These are phyloP conservation scores for Plantago major DNA, from an alignment of 257 asterid species.

Conservation along the genomic window DNA sequence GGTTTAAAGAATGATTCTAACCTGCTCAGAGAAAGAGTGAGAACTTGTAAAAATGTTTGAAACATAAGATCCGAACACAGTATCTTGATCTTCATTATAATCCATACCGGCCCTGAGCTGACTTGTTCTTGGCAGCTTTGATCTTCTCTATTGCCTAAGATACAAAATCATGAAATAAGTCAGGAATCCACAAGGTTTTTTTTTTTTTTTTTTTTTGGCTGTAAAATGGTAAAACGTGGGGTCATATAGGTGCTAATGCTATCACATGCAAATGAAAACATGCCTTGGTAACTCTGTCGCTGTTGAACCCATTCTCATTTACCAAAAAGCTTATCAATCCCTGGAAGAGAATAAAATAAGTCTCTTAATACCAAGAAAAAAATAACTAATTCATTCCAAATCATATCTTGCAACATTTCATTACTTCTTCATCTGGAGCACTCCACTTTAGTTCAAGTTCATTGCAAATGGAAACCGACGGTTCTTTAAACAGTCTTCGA, in stretches of 20 bases:
- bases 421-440: constrained; percentile 95
- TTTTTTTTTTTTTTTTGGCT: too few species aligned
- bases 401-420: background rate
- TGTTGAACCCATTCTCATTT: constrained; percentile 88
- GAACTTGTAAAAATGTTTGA: constrained; percentile 6
- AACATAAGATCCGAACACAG: background rate
- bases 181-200: background rate
- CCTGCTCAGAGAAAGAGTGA: constrained; percentile 41
- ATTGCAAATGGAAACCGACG: constrained; percentile 56
- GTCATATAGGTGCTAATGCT: too few species aligned
- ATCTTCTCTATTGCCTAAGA: constrained; percentile 88
- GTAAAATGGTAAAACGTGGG: too few species aligned
- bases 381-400: too few species aligned
- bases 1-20: constrained; percentile 95
- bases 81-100: constrained; percentile 5
- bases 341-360: constrained; percentile 30
- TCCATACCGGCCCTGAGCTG: constrained; percentile 89
- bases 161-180: constrained; percentile 23
- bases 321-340: constrained; percentile 83
- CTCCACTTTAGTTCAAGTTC: constrained; percentile 92
- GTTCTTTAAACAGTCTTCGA: constrained; percentile 88
- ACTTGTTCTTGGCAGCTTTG: constrained; percentile 92
- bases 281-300: constrained; percentile 84
- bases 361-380: too few species aligned
- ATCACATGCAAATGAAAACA: constrained; percentile 18